Conservation (phyloP, 2,329 filamentous ascomycete species). For the Venturia oleaginea region DNA sequence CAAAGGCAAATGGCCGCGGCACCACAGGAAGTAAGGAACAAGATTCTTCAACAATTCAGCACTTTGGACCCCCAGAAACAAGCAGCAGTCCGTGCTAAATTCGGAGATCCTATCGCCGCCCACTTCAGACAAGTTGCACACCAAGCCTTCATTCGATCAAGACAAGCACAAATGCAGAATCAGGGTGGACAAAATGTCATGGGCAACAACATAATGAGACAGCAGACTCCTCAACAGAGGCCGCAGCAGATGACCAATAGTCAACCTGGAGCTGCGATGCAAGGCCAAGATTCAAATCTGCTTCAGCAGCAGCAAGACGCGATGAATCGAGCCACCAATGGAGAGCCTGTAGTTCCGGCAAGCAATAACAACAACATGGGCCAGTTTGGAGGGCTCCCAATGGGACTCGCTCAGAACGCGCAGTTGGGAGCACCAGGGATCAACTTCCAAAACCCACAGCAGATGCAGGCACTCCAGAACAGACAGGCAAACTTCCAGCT, state of each 20-base stretch:
- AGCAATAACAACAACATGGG: conserved; percentile 45
- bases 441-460: conserved; percentile 21
- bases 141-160: neutral
- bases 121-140: conserved; percentile 7
- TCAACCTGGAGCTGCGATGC: conserved; percentile 24
- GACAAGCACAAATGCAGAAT: neutral
- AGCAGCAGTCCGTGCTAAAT: neutral
- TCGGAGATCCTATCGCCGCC: neutral
- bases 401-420: conserved; percentile 23
- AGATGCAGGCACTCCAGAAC: conserved; percentile 23
- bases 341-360: conserved; percentile 54
- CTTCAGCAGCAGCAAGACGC: conserved; percentile 53
- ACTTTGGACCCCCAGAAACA: neutral
- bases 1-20: neutral
- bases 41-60: conserved; percentile 2
- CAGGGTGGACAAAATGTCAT: neutral
- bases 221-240: conserved; percentile 29
- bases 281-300: conserved; percentile 38
- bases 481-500: conserved; percentile 28
- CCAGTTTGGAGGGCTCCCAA: conserved; percentile 27
- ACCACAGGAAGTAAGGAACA: conserved; percentile 15
- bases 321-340: conserved; percentile 51
- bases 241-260: conserved; percentile 29
- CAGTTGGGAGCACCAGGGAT: conserved; percentile 27
- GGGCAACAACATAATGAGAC: conserved; percentile 17